These are phyloP conservation scores for Curvularia eragrostidis DNA, from an alignment of 2,329 filamentous ascomycete species.

Conservation along the genomic window DNA sequence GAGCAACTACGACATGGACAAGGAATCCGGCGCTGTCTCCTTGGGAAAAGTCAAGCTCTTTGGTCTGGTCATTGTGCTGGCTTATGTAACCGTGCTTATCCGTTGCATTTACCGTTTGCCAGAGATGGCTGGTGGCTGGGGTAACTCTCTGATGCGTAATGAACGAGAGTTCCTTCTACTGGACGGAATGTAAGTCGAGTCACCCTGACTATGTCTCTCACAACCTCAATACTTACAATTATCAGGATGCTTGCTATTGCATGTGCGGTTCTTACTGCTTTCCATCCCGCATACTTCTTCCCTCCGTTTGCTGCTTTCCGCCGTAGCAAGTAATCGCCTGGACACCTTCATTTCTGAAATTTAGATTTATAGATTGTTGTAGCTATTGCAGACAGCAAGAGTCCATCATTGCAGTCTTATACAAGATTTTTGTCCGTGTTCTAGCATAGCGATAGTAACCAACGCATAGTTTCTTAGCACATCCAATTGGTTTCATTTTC, in stretches of 20 bases:
- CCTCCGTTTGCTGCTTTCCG: conserved; percentile 38
- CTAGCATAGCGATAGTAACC: conserved; percentile 11
- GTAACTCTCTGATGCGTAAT: conserved; percentile 54
- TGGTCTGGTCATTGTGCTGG: conserved; percentile 38
- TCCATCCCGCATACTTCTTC: conserved; percentile 39
- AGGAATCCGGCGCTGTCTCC: conserved; percentile 25
- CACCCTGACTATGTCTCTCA: too few relatives aligned
- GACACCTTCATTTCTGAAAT: neutral
- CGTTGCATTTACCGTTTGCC: conserved; percentile 57
- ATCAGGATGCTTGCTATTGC: conserved; percentile 39
- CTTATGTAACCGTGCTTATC: conserved; percentile 54
- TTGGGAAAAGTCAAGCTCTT: conserved; percentile 34
- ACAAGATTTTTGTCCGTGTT: neutral
- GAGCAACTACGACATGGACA: conserved; percentile 32
- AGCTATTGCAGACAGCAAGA: neutral
- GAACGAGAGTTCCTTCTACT: conserved; percentile 56
- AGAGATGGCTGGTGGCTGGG: conserved; percentile 56
- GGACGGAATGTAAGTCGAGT: conserved; percentile 50
- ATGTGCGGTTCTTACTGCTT: conserved; percentile 32
- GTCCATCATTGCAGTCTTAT: neutral
- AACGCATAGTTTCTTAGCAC: neutral
- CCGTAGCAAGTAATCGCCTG: conserved; percentile 14
- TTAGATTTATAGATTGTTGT: conserved; percentile 6
- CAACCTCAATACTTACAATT: conserved; percentile 4
- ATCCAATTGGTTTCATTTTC: neutral